Conservation (phyloP, 2,329 filamentous ascomycete species). For the Diaporthe vexans region DNA sequence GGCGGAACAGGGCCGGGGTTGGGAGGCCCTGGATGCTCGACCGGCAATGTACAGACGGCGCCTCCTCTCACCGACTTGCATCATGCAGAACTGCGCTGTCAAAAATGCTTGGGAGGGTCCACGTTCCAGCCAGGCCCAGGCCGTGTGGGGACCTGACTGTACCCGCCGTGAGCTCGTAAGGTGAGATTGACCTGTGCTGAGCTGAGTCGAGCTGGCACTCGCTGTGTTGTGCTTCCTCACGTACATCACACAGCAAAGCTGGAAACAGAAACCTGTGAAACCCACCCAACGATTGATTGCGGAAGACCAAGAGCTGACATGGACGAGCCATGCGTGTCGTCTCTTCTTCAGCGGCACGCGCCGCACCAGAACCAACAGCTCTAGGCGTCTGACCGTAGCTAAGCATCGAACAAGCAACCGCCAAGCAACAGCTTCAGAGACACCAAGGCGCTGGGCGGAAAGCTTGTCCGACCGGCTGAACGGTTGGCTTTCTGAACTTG, state of each 20-base stretch:
- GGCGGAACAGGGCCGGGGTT: too few relatives aligned
- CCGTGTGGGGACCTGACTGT: slow-evolving; percentile 1
- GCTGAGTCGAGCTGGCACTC: background rate
- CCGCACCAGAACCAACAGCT: background rate
- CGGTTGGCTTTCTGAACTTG: background rate
- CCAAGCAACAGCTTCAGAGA: slow-evolving; percentile 12
- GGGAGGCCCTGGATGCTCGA: background rate
- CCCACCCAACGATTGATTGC: background rate
- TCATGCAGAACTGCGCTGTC: slow-evolving; percentile 25
- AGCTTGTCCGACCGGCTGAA: slow-evolving; percentile 7
- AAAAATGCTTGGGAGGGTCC: slow-evolving; percentile 14
- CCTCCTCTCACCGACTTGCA: slow-evolving; percentile 28
- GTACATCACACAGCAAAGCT: background rate
- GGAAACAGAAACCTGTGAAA: background rate
- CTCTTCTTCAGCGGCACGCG: background rate
- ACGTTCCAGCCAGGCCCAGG: slow-evolving; percentile 10
- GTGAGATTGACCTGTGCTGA: background rate
- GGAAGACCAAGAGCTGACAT: background rate
- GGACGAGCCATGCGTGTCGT: background rate
- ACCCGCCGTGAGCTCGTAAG: background rate
- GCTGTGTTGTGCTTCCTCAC: background rate
- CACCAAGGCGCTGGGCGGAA: slow-evolving; percentile 27
- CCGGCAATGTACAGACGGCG: background rate
- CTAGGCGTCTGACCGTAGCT: slow-evolving; percentile 9
- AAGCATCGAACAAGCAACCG: slow-evolving; percentile 28